A percentile compares a stretch with the other conserved stretches of the same genome.
Evolutionary conservation across 78 protist species (phyloP).

Genomic region (Cavenderia fasciculata): DNA sequence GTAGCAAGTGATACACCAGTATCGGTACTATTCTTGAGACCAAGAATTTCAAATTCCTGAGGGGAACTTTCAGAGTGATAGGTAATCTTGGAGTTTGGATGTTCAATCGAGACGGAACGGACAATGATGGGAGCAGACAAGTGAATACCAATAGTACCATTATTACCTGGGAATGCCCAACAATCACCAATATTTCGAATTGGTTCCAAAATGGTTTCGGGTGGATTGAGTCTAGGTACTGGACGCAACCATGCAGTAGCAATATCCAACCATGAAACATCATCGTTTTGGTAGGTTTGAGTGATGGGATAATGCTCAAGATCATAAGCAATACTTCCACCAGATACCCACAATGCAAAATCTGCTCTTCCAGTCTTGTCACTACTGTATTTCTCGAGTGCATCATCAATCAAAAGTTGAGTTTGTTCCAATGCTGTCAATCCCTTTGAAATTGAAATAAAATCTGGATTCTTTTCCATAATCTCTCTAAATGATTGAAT

Average conservation of each 20-base stretch:
- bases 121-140: constrained; percentile 14
- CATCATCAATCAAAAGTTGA: not conserved
- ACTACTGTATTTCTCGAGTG: constrained; percentile 16
- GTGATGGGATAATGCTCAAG: not conserved
- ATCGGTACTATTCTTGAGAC: constrained; percentile 30
- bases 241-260: constrained; percentile 43
- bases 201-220: constrained; percentile 68
- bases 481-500: constrained; percentile 3
- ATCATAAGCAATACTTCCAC: constrained; percentile 24
- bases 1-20: constrained; percentile 20
- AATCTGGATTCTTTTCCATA: not conserved
- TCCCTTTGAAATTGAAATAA: not conserved
- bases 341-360: constrained; percentile 28
- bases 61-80: constrained; percentile 52
- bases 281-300: constrained; percentile 18
- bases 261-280: not conserved
- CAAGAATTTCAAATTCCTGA: constrained; percentile 21
- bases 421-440: not conserved
- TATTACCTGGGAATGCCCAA: constrained; percentile 46
- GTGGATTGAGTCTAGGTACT: constrained; percentile 13
- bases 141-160: constrained; percentile 22
- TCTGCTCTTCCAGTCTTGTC: constrained; percentile 37
- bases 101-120: constrained; percentile 26
- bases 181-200: constrained; percentile 21
- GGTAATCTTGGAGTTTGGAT: constrained; percentile 5